A percentile compares a stretch with the other conserved stretches of the same genome.
phyloP scores from a whole-genome alignment of 2,329 filamentous ascomycete genomes.

The Diaporthe caulivora region DNA sequence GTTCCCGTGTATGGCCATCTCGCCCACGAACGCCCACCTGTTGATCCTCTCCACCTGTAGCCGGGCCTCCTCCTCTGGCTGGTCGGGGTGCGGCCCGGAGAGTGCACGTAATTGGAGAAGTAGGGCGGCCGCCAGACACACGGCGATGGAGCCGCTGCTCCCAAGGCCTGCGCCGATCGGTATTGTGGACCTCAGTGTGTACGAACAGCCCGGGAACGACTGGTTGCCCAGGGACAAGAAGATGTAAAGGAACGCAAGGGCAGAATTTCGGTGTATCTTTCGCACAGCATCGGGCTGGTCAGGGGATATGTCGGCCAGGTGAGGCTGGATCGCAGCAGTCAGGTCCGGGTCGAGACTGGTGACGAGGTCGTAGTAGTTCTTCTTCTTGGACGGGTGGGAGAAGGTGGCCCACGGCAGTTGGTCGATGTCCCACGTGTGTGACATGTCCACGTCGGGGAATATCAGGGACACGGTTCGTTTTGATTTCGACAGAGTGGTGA shows the following conservation, averaged over 20 bases:
- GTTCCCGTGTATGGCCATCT: constrained; percentile 98
- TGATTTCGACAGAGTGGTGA: constrained; percentile 93
- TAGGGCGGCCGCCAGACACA: constrained; percentile 87
- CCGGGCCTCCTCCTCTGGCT: constrained; percentile 87
- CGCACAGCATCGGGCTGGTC: constrained; percentile 76
- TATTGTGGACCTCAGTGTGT: constrained; percentile 93
- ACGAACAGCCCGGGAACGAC: constrained; percentile 83
- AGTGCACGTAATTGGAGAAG: constrained; percentile 90
- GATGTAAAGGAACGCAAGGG: constrained; percentile 90
- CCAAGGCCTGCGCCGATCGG: constrained; percentile 92
- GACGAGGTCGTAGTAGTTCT: constrained; percentile 92
- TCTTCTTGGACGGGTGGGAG: constrained; percentile 85
- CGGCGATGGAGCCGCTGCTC: constrained; percentile 93
- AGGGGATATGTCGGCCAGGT: constrained; percentile 78
- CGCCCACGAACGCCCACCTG: constrained; percentile 95
- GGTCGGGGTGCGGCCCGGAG: constrained; percentile 91
- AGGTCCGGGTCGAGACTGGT: constrained; percentile 88
- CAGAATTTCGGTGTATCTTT: constrained; percentile 87
- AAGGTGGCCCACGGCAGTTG: constrained; percentile 89
- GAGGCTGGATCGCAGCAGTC: constrained; percentile 82
- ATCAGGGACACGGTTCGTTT: constrained; percentile 87
- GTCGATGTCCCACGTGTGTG: constrained; percentile 95
- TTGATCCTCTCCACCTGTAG: constrained; percentile 96
- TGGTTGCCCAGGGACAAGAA: constrained; percentile 88
- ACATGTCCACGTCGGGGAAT: constrained; percentile 90